These are phyloP conservation scores for Malassezia japonica DNA, from an alignment of 1,284 basidiomycete species.

Conservation along the genomic window DNA sequence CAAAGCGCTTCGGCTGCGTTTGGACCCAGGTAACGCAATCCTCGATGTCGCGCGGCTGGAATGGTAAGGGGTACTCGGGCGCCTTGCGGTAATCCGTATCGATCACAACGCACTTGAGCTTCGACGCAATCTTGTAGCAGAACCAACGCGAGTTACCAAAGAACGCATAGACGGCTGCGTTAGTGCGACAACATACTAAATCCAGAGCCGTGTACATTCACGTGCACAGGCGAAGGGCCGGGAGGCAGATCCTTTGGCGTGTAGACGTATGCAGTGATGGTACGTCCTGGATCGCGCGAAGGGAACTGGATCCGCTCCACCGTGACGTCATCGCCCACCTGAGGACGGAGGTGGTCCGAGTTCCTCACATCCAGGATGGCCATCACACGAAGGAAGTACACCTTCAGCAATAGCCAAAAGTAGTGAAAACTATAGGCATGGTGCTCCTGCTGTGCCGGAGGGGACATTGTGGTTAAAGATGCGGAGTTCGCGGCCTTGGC, in stretches of 20 bases:
- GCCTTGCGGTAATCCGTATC: conserved; percentile 29
- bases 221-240: conserved; percentile 19
- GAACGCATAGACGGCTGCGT: conserved; percentile 11
- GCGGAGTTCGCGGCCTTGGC: too few species aligned
- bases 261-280: conserved; percentile 26
- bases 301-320: conserved; percentile 19
- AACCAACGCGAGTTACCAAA: conserved; percentile 20
- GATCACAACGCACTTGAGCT: conserved; percentile 11
- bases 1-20: conserved; percentile 21
- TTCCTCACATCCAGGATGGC: conserved; percentile 1
- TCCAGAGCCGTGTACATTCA: conserved; percentile 25
- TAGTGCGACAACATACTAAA: conserved; percentile 19
- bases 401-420: conserved; percentile 2
- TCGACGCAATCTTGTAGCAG: conserved; percentile 17
- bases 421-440: conserved; percentile 2
- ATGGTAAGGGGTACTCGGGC: conserved; percentile 39
- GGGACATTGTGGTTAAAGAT: too few species aligned
- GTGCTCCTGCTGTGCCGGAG: too few species aligned
- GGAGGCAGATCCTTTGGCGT: conserved; percentile 16
- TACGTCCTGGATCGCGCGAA: conserved; percentile 23
- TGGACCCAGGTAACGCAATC: conserved; percentile 23
- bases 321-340: conserved; percentile 9
- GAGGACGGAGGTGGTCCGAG: conserved; percentile 15
- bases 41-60: conserved; percentile 23
- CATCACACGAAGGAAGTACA: conserved; percentile 8